Evolutionary conservation across 1,284 basidiomycete species (phyloP), one percentile per base, ranked within the genome.

Genomic region (Porodaedalea pini): DNA sequence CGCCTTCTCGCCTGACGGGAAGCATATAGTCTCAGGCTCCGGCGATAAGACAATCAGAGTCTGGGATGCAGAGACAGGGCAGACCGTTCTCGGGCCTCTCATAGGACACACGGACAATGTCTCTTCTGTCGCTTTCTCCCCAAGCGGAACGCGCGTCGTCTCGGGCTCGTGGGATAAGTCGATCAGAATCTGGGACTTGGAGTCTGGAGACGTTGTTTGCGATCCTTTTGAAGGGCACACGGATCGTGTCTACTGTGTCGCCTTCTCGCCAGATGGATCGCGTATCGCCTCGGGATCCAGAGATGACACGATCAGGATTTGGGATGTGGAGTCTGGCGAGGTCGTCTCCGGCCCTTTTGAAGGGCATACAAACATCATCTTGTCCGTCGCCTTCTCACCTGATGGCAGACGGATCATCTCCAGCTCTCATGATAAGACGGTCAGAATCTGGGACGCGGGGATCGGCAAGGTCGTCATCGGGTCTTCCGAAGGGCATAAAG

Each of bases 251-350:
- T 11, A 4, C 6, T 8, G 25, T 37, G 56, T 60, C 25, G 32
- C 51, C 19, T 60, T 58, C 49, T 55, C 56, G n/a, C 52, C 56
- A 13, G 49, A 61, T 45, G 61, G 61, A 6, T n/a, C 6, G 21
- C 40, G 25, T 11, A 37, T 62, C 21, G 51, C 98, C 65, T 98
- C 94, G n/a, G 85, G 86, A 48, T 94, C 92, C 21, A 96, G 99
- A 69, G 97, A 99, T 75, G 95, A 99, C 77, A 99, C 97, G n/a
- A 98, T 99, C 73, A 87, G 97, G 57, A 96, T 99, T 75, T 99
- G 97, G 97, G 71, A 75, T 60, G 69, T 31, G 15, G 25, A 47
- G n/a, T 17, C 11, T 25, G 25, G 11, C 13, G 4, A 47, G 25
- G 31, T n/a, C n/a, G n/a, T 47, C 17, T 13, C 7, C 25, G 11